Evolutionary conservation across 495 filamentous ascomycete genomes (phyloP).

Genomic region (Xylaria bambusicola): DNA sequence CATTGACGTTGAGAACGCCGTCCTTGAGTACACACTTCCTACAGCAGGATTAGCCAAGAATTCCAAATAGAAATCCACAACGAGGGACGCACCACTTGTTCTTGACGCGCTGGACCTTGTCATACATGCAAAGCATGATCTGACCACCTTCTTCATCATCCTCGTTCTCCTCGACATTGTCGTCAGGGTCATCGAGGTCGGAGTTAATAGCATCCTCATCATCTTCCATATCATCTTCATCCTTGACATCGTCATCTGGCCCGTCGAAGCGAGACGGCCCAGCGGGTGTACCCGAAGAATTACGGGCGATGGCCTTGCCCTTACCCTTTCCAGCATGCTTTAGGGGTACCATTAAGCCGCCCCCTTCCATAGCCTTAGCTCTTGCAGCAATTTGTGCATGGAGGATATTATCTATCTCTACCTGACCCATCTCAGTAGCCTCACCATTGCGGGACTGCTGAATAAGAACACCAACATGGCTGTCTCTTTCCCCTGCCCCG

Average conservation of each 20-base stretch:
- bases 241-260: slow-evolving; percentile 60
- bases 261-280: slow-evolving; percentile 66
- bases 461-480: slow-evolving; percentile 57
- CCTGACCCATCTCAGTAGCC: slow-evolving; percentile 48
- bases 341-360: slow-evolving; percentile 77
- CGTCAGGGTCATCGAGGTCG: slow-evolving; percentile 93
- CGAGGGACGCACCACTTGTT: slow-evolving; percentile 82
- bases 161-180: slow-evolving; percentile 74
- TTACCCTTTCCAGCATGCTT: slow-evolving; percentile 45
- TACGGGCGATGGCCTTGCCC: slow-evolving; percentile 21
- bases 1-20: slow-evolving; percentile 86
- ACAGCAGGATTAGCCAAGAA: slow-evolving; percentile 24
- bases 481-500: slow-evolving; percentile 64
- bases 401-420: slow-evolving; percentile 62
- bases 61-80: neutral
- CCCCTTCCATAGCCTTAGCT: slow-evolving; percentile 71
- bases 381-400: slow-evolving; percentile 67
- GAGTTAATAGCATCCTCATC: slow-evolving; percentile 99
- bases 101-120: slow-evolving; percentile 98
- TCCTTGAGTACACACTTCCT: slow-evolving; percentile 97
- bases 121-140: slow-evolving; percentile 97
- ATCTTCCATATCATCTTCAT: slow-evolving; percentile 78
- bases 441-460: slow-evolving; percentile 40
- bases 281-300: slow-evolving; percentile 23
- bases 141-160: slow-evolving; percentile 80